These are phyloP conservation scores for Sutorius australiensis DNA, from an alignment of 768 basidiomycete species.

Conservation along the genomic window DNA sequence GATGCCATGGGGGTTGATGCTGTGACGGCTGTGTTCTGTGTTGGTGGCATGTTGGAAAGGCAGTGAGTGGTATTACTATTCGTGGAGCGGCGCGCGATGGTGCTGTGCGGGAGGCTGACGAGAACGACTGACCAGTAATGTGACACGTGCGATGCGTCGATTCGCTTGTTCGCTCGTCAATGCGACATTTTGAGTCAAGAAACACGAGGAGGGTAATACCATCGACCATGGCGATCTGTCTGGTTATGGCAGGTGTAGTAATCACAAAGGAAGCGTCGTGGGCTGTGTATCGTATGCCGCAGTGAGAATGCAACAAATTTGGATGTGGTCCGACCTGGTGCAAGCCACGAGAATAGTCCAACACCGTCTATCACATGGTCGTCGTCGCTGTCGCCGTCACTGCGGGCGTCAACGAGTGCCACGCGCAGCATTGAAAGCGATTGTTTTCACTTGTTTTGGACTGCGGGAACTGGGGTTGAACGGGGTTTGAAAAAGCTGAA, in stretches of 20 bases:
- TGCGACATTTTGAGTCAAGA: not conserved
- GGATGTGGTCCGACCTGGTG: not conserved
- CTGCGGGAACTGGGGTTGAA: conserved; percentile 6
- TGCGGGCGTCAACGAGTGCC: not conserved
- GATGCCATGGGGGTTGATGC: not conserved
- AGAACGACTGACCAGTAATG: not conserved
- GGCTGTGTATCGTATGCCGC: conserved; percentile 1
- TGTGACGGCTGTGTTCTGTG: conserved; percentile 3
- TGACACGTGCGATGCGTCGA: not conserved
- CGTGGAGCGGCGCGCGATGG: not conserved
- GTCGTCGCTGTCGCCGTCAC: not conserved
- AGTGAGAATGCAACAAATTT: not conserved
- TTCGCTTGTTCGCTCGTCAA: not conserved
- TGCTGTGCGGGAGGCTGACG: conserved; percentile 15
- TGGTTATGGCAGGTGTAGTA: conserved; percentile 12
- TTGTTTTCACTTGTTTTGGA: conserved; percentile 22
- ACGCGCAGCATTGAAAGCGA: not conserved
- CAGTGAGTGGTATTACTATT: not conserved
- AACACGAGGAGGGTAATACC: not conserved
- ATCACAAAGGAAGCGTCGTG: not conserved
- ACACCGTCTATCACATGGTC: not conserved
- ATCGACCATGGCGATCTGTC: conserved; percentile 2
- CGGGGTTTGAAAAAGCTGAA: conserved; percentile 23
- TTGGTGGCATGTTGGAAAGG: conserved; percentile 16
- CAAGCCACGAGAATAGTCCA: not conserved